A percentile compares a stretch with the other conserved stretches of the same genome.
These are phyloP conservation scores for Lachnellula suecica DNA, from an alignment of 2,329 filamentous ascomycete genomes.

Conservation along the genomic window DNA sequence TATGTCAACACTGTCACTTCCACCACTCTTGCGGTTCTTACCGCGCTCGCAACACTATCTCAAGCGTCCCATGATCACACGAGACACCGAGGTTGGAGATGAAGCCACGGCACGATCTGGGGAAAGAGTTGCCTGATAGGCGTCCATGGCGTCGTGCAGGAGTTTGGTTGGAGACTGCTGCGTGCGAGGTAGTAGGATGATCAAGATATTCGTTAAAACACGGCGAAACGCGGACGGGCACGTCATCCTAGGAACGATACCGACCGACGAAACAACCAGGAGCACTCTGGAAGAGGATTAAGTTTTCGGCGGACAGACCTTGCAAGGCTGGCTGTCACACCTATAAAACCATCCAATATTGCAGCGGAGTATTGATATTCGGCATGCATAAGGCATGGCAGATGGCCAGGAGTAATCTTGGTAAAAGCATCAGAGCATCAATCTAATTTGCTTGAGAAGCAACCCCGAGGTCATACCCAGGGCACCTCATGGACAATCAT, in stretches of 20 bases:
- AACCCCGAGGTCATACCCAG: background rate
- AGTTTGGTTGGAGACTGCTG: too few species aligned
- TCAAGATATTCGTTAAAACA: too few species aligned
- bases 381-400: background rate
- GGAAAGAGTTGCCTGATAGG: background rate
- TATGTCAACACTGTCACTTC: too few species aligned
- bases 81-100: background rate
- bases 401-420: background rate
- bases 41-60: too few species aligned
- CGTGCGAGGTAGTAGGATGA: background rate
- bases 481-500: background rate
- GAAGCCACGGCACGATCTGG: background rate
- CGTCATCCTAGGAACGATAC: slow-evolving; percentile 1
- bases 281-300: background rate
- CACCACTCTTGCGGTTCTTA: too few species aligned
- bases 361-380: background rate
- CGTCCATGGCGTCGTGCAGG: background rate
- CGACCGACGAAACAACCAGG: background rate
- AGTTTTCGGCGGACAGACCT: background rate
- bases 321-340: background rate
- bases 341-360: background rate
- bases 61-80: background rate
- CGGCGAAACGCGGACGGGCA: background rate
- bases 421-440: background rate
- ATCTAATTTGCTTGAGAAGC: background rate